phyloP scores from a whole-genome alignment of 2,329 filamentous ascomycete genomes.

The Elsinoe necatrix region DNA sequence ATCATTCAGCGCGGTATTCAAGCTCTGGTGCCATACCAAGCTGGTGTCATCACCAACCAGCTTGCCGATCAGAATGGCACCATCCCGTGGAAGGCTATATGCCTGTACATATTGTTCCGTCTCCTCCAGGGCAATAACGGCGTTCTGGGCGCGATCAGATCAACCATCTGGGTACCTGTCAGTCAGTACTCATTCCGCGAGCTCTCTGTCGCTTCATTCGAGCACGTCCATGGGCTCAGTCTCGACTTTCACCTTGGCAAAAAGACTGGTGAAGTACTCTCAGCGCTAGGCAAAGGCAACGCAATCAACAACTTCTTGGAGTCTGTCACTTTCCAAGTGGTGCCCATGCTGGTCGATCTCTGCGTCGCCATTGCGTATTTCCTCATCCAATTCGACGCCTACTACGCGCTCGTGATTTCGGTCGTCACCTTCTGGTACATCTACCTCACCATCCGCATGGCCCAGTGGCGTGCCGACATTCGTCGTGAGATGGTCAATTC shows the following conservation, averaged over 20 bases:
- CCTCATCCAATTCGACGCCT: constrained; percentile 67
- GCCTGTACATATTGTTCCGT: constrained; percentile 67
- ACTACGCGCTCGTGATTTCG: constrained; percentile 82
- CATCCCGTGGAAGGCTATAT: constrained; percentile 67
- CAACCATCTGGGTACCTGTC: constrained; percentile 89
- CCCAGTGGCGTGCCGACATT: constrained; percentile 83
- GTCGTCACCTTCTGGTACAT: constrained; percentile 94
- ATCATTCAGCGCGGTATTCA: constrained; percentile 77
- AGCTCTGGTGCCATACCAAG: constrained; percentile 72
- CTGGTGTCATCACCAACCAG: constrained; percentile 69
- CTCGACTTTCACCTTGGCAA: constrained; percentile 96
- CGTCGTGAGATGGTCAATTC: constrained; percentile 91
- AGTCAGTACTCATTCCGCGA: constrained; percentile 95
- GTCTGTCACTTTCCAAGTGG: constrained; percentile 89
- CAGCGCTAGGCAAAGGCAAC: constrained; percentile 89
- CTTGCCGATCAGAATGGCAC: constrained; percentile 49
- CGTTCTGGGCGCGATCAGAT: constrained; percentile 70
- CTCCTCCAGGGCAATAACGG: constrained; percentile 84
- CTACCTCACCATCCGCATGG: constrained; percentile 93
- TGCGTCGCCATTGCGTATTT: constrained; percentile 78
- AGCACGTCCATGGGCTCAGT: constrained; percentile 91
- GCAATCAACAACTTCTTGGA: constrained; percentile 96
- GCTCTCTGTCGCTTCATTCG: constrained; percentile 88
- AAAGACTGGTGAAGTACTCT: constrained; percentile 90
- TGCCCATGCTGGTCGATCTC: constrained; percentile 90